Evolutionary conservation across 108 stramenopile genomes (phyloP).

Genomic region (Nitzschia sp.): DNA sequence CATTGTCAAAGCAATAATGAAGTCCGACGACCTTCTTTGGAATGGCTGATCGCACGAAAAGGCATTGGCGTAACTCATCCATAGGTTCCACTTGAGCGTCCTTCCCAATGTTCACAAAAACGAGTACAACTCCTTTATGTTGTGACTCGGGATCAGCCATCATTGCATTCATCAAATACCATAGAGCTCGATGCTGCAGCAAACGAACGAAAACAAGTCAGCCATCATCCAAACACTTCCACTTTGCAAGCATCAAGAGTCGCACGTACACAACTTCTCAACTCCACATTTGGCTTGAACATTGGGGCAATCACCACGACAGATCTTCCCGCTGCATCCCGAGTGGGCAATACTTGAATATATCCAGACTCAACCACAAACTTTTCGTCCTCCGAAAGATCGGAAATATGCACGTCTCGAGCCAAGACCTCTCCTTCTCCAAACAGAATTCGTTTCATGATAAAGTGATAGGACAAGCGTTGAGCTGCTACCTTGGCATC

Average conservation of each 20-base stretch:
- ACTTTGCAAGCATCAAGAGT: not conserved
- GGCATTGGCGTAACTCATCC: not conserved
- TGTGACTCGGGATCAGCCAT: constrained; percentile 26
- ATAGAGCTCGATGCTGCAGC: constrained; percentile 14
- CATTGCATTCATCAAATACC: constrained; percentile 18
- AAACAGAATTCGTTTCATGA: constrained; percentile 20
- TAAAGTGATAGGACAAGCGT: constrained; percentile 22
- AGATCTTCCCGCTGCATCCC: constrained; percentile 28
- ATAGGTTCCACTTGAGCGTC: constrained; percentile 2
- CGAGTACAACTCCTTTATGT: constrained; percentile 16
- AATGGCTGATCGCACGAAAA: constrained; percentile 2
- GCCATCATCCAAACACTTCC: not conserved
- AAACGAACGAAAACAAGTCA: not conserved
- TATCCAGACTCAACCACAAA: constrained; percentile 17
- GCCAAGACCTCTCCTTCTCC: constrained; percentile 27
- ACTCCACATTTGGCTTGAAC: not conserved
- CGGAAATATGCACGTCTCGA: constrained; percentile 14
- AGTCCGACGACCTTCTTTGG: constrained; percentile 23
- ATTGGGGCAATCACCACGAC: constrained; percentile 15
- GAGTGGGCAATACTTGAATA: constrained; percentile 22
- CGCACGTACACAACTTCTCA: constrained; percentile 6
- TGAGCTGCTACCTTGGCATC: constrained; percentile 6
- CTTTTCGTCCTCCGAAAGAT: constrained; percentile 10
- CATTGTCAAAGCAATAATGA: constrained; percentile 33
- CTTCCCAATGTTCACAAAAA: constrained; percentile 11